phyloP scores from a whole-genome alignment of 345 rosid species.

The Arabidopsis thaliana region DNA sequence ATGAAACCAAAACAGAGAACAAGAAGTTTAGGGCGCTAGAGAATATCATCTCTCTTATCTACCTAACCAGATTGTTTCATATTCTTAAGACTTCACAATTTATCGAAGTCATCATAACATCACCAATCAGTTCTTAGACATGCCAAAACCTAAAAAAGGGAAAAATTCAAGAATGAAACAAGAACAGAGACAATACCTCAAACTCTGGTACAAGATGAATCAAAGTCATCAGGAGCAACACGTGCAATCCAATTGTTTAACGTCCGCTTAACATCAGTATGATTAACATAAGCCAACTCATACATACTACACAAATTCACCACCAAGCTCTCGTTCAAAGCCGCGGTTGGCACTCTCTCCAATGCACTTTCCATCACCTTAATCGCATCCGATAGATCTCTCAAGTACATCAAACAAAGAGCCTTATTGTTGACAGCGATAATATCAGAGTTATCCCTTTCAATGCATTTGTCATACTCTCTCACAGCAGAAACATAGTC shows the following conservation, averaged over 20 bases:
- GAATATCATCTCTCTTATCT: background rate
- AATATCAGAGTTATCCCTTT: constrained; percentile 73
- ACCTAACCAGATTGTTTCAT: background rate
- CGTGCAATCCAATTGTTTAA: constrained; percentile 84
- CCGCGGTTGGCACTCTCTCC: constrained; percentile 83
- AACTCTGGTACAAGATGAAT: constrained; percentile 80
- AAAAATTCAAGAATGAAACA: background rate
- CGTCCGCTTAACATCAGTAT: constrained; percentile 79
- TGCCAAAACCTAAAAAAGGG: background rate
- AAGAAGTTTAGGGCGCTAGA: too few species aligned
- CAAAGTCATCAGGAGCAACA: constrained; percentile 97
- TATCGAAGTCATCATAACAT: background rate
- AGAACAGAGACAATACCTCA: constrained; percentile 48
- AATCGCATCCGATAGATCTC: constrained; percentile 86
- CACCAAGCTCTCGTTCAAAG: constrained; percentile 89
- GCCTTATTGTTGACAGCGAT: constrained; percentile 89
- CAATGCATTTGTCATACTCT: constrained; percentile 89
- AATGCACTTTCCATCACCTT: constrained; percentile 87
- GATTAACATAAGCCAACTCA: constrained; percentile 93
- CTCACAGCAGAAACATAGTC: constrained; percentile 91
- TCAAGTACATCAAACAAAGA: constrained; percentile 87
- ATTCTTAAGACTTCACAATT: background rate
- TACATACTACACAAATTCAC: constrained; percentile 97
- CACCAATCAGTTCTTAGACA: constrained; percentile 2
- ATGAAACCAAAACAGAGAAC: background rate